Evolutionary conservation across 2,329 filamentous ascomycete species (phyloP), one percentile per base, ranked within the genome.

Genomic region (Penicillium sp.): DNA sequence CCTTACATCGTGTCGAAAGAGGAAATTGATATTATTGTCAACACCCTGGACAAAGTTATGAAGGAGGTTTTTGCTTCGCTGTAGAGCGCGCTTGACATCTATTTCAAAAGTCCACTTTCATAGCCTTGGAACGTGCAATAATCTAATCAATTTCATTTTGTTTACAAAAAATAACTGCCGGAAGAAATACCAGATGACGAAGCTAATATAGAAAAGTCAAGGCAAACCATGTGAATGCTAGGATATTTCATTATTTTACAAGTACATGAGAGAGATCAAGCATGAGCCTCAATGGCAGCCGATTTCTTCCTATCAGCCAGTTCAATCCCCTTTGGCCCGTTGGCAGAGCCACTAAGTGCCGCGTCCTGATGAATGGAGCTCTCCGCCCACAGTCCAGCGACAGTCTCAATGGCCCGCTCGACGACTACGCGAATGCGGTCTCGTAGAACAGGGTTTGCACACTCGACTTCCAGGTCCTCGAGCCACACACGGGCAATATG

Each of bases 401-500:
- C 90, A 27, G 92, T 90, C 79, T 97, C 93, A 3, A 93, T 88
- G 0, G 90, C 93, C 64, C 92, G 83, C 74, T 97, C 93, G 12
- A 97, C 90, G 9, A 99, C 91, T 1, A 91, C 91, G 66, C 89
- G 84, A 6, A 99, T 90, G 58, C 94, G 83, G 73, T 96, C 93
- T 47, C 87, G 87, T 69, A 96, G 84, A 19, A 91, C 86, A 62
- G 86, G 85, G 63, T 91, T 91, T 54, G 79, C 79, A 73, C 91
- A 95, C 75, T 97, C 94, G 5, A 99, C 90, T 67, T 96, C 91
- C 45, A 97, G 76, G 65, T 90, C 86, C 80, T 97, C 94, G 40
- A 99, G 79, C 93, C 93, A 97, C 7, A 99, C 88, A 61, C 86
- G 89, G 7, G 93, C 94, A 53, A 89, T 82, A 77, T 92, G 88